phyloP scores from a whole-genome alignment of 2,329 filamentous ascomycete species.

The Scedosporium boydii region DNA sequence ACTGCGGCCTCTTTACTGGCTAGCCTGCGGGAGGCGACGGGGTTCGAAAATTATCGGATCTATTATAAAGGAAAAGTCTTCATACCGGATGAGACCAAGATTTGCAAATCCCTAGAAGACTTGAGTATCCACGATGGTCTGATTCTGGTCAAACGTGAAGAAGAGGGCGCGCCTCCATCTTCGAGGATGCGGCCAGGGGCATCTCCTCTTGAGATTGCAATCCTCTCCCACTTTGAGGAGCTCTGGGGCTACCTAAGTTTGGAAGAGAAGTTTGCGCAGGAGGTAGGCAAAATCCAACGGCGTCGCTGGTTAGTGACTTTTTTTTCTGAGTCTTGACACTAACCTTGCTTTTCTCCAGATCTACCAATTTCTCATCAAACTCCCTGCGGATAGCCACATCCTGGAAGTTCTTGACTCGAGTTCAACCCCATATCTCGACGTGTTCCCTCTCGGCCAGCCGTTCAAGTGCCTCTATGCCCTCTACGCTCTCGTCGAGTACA shows the following conservation, averaged over 20 bases:
- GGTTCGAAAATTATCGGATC: conserved; percentile 65
- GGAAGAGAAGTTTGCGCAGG: conserved; percentile 57
- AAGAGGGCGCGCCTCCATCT: conserved; percentile 32
- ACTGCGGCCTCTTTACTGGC: conserved; percentile 62
- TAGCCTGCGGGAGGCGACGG: conserved; percentile 57
- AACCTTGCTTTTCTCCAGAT: conserved; percentile 33
- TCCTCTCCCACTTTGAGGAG: conserved; percentile 73
- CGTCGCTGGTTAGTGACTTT: not conserved
- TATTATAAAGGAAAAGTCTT: conserved; percentile 63
- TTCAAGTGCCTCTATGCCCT: conserved; percentile 68
- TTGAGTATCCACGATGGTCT: conserved; percentile 55
- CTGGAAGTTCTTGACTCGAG: conserved; percentile 48
- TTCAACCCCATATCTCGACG: conserved; percentile 41
- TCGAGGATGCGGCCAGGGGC: conserved; percentile 38
- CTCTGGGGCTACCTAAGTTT: conserved; percentile 74
- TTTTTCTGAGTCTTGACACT: conserved; percentile 11
- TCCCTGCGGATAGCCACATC: conserved; percentile 58
- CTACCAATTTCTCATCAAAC: conserved; percentile 58
- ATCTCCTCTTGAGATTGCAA: conserved; percentile 63
- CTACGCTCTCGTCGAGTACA: conserved; percentile 54
- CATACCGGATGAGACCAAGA: conserved; percentile 47
- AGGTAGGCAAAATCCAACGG: conserved; percentile 34
- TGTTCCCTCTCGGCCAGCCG: conserved; percentile 61
- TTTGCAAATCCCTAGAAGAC: conserved; percentile 57
- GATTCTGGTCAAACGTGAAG: conserved; percentile 54